Evolutionary conservation across 768 basidiomycete species (phyloP), one percentile per base, ranked within the genome.

Genomic region (Amanita brunnescens): DNA sequence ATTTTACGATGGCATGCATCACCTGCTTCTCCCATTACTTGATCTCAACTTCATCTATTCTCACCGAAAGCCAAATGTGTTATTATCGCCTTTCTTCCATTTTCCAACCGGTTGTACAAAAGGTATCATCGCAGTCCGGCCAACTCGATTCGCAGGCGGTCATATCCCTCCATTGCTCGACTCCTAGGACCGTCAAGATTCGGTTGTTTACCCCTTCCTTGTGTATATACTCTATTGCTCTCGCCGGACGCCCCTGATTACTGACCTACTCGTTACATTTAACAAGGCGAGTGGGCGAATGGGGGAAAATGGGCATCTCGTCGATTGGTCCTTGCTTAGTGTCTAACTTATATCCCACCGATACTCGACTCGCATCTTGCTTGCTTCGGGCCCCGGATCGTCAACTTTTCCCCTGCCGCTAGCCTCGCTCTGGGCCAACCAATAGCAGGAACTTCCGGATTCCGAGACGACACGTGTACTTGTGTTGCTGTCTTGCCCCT

Each of bases 1-100:
- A 16, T 21, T 32, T 8, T 10, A 10, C 16, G 29, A 50, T 37
- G 29, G 29, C 21, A n/a, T 14, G 23, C 14, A 41, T n/a, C 41
- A n/a, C 18, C 50, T 33, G 24, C 21, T 35, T 33, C 30, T 51
- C 30, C 39, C 50, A 5, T 30, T 14, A 16, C 23, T 26, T 20
- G n/a, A 51, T 51, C 50, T 51, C 41, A 51, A 40, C 32, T 51
- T 51, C 50, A 51, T 51, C 50, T 51, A 51, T 33, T 43, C 41
- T 43, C 49, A 26, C 41, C 50, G 30, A 40, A 51, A 29, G 21
- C 41, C 50, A 34, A 41, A 32, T 51, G 50, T 51, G 50, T 51
- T 51, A 51, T 33, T 51, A 51, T 41, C 41, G 21, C 32, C 35
- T 44, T 51, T 43, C 20, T 34, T 43, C 21, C 37, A 23, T 43